Percentiles rank a stretch among this genome's conserved stretches.
phyloP scores from a whole-genome alignment of 2,329 filamentous ascomycete species.

The Zymoseptoria ardabiliae region DNA sequence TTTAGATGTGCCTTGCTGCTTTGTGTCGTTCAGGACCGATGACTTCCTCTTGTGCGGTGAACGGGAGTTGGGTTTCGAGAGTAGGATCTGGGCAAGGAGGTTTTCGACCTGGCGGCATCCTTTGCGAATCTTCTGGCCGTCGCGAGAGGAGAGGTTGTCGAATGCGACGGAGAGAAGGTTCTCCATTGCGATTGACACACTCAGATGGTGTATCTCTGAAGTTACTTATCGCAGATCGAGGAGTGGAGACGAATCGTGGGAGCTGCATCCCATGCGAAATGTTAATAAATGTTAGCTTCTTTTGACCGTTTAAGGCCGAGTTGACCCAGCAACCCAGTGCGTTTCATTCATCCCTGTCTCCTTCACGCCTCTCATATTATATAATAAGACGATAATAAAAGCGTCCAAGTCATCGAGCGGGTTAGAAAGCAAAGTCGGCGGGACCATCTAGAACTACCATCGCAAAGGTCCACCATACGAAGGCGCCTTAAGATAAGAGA shows the following conservation, averaged over 20 bases:
- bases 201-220: background rate
- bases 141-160: conserved; percentile 91
- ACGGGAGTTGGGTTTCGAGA: conserved; percentile 46
- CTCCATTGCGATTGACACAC: conserved; percentile 58
- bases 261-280: no score
- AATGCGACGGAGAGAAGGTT: conserved; percentile 85
- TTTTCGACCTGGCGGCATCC: conserved; percentile 91
- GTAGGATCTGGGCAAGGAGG: conserved; percentile 86
- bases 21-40: conserved; percentile 25
- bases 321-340: background rate
- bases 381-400: background rate
- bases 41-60: conserved; percentile 34
- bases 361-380: background rate
- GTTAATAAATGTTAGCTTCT: no score
- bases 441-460: no score
- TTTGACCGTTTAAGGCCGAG: background rate
- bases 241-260: background rate
- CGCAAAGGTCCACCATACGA: no score
- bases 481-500: no score
- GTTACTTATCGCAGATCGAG: background rate
- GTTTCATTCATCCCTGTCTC: background rate
- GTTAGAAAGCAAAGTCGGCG: no score
- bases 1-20: conserved; percentile 39
- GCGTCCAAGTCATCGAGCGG: background rate
- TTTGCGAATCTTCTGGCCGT: conserved; percentile 83